Evolutionary conservation across 441 rosid species (phyloP).

Genomic region (Populus tomentosa): DNA sequence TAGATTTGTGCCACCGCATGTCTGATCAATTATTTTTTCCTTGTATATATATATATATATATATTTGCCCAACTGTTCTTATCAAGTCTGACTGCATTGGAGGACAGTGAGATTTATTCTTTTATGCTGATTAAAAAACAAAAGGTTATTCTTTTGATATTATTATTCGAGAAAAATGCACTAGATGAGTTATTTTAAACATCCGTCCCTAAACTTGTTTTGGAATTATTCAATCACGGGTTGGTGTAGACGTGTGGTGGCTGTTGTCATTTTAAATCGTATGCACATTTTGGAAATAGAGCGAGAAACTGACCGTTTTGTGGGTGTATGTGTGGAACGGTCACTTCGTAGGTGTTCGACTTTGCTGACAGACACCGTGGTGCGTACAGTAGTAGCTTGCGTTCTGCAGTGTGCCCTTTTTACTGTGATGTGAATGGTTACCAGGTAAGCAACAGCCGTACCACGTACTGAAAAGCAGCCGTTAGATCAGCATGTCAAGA

Average conservation of each 20-base stretch:
- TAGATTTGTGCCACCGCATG: neutral
- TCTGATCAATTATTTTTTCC: neutral
- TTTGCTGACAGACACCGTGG: conserved; percentile 79
- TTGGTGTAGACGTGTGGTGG: neutral
- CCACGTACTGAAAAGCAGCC: conserved; percentile 17
- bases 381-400: conserved; percentile 68
- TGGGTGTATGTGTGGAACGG: conserved; percentile 19
- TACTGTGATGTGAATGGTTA: conserved; percentile 89
- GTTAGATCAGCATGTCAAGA: conserved; percentile 16
- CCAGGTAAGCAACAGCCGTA: conserved; percentile 42
- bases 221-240: neutral
- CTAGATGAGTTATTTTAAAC: neutral
- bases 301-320: conserved; percentile 23
- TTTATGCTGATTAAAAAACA: neutral
- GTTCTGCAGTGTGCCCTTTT: conserved; percentile 69
- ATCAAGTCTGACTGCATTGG: neutral
- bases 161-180: neutral
- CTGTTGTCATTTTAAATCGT: neutral
- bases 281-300: neutral
- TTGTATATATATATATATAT: no score
- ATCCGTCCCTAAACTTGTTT: neutral
- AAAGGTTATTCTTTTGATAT: neutral
- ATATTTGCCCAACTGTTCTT: neutral
- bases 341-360: conserved; percentile 49
- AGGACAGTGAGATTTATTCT: neutral